Evolutionary conservation across 306 rosid genomes (phyloP).

Genomic region (Ammopiptanthus mongolicus): DNA sequence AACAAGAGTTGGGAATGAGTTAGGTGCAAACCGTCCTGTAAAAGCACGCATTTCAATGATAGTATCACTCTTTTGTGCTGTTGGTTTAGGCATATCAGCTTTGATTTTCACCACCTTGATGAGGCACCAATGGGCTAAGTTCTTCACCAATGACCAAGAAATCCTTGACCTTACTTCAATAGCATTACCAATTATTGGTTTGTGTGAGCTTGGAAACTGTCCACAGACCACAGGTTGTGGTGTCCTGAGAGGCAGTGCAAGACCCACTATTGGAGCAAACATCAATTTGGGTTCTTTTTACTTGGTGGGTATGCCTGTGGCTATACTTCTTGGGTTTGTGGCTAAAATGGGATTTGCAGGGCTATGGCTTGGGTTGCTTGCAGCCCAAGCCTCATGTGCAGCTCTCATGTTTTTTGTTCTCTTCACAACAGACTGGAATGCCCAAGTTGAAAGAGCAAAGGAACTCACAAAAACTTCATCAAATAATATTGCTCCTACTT

Average conservation of each 20-base stretch:
- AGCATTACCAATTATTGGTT: conserved; percentile 77
- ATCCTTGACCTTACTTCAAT: conserved; percentile 65
- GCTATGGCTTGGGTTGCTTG: conserved; percentile 94
- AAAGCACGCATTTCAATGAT: conserved; percentile 77
- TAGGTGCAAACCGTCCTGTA: conserved; percentile 74
- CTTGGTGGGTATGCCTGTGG: conserved; percentile 88
- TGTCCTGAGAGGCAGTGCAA: conserved; percentile 76
- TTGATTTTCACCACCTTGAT: conserved; percentile 59
- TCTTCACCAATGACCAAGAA: conserved; percentile 64
- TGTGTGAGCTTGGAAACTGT: conserved; percentile 95
- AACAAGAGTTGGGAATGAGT: conserved; percentile 67
- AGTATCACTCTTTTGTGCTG: conserved; percentile 53
- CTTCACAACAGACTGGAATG: conserved; percentile 69
- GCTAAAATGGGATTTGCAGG: conserved; percentile 67
- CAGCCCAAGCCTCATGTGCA: conserved; percentile 86
- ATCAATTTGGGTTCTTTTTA: conserved; percentile 89
- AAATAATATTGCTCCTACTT: background rate
- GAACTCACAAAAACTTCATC: conserved; percentile 41
- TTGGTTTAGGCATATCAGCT: conserved; percentile 58
- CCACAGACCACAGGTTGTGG: conserved; percentile 95
- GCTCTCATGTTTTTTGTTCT: conserved; percentile 74
- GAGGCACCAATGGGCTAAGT: conserved; percentile 77
- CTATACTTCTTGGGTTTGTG: conserved; percentile 59
- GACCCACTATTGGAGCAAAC: conserved; percentile 81
- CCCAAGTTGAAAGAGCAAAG: conserved; percentile 50